A percentile compares a stretch with the other conserved stretches of the same genome.
These are phyloP conservation scores for Annulohypoxylon moriforme DNA, from an alignment of 495 filamentous ascomycete genomes.

Conservation along the genomic window DNA sequence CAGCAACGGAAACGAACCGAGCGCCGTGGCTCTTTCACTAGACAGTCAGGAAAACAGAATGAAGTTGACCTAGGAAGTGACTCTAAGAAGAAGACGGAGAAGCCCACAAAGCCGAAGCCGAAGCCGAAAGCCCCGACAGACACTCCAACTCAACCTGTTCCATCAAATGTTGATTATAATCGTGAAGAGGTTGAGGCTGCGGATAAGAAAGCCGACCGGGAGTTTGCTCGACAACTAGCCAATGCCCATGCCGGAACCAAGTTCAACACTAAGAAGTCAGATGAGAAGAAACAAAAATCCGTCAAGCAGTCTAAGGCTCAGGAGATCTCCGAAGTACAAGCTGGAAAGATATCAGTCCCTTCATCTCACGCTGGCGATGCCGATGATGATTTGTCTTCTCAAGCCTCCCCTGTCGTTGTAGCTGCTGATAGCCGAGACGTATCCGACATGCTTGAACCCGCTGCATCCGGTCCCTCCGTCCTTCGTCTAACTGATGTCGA, in stretches of 20 bases:
- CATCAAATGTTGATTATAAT: conserved; percentile 35
- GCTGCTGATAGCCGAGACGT: conserved; percentile 70
- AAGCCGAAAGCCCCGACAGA: conserved; percentile 44
- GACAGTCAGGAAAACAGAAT: conserved; percentile 45
- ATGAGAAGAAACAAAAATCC: conserved; percentile 69
- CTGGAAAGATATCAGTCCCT: conserved; percentile 60
- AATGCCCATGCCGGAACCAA: conserved; percentile 72
- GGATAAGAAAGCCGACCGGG: conserved; percentile 72
- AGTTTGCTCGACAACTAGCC: conserved; percentile 77
- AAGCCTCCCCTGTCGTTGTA: conserved; percentile 66
- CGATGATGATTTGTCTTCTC: conserved; percentile 80
- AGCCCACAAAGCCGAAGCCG: conserved; percentile 43
- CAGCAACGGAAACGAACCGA: conserved; percentile 60
- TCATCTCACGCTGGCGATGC: conserved; percentile 85
- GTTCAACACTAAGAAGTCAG: conserved; percentile 64
- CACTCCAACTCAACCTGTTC: conserved; percentile 29
- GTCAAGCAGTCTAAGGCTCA: conserved; percentile 66
- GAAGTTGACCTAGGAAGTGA: conserved; percentile 49
- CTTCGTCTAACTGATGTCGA: conserved; percentile 78
- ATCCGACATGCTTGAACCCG: conserved; percentile 87
- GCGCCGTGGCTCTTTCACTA: conserved; percentile 42
- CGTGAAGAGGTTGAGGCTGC: conserved; percentile 43
- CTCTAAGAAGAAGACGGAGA: conserved; percentile 48
- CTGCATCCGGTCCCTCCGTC: conserved; percentile 74
- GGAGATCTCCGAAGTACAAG: conserved; percentile 49